Base-by-base conservation (phyloP, 23 red algal species). In the Agarophyton chilense region DNA sequence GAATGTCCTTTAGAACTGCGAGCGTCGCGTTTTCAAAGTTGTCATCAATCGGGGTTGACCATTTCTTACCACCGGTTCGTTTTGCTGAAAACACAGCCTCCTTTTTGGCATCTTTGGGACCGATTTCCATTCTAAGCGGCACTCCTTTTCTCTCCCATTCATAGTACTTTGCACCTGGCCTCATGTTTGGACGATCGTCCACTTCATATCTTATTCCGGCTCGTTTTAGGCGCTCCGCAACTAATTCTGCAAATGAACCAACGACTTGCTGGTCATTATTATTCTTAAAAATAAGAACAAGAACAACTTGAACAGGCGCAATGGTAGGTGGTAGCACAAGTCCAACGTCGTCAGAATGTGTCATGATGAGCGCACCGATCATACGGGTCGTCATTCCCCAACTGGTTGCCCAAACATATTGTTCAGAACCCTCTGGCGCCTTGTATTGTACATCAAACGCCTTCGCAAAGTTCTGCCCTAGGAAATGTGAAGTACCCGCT, bases 141-240 rank as follows among this genome's bases (percentile, higher is more conserved):
- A 98, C 93, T 12, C 96, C 96, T 50, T 95, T 95, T 24, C 96
- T 72, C 78, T 98, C 96, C 96, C 96, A 98, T 70, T 98, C 93
- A 82, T 87, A 98, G 47, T 94, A 98, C 66, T 95, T 95, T 2
- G 93, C 92, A 52, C 96, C 96, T 13, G 96, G 96, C 50, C 96
- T 78, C 78, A 98, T 76, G 54, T 91, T 82, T 1, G 92, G 83
- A 43, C 96, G 82, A 52, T 89, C 89, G 71, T 98, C 96, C 16
- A 95, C 82, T 57, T 89, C 79, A 64, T 94, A 90, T 12, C 93
- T 78, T 11, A 95, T 13, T 12, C 86, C 81, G 10, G 34, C 21
- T 14, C 22, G 35, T n/a, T 74, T 77, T 39, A 98, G 54, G 36
- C 90, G 80, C 18, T 62, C n/a, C 3, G 63, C 67, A 26, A 79